Conservation (phyloP, 768 basidiomycete species). For the Tephrocybe sp. region DNA sequence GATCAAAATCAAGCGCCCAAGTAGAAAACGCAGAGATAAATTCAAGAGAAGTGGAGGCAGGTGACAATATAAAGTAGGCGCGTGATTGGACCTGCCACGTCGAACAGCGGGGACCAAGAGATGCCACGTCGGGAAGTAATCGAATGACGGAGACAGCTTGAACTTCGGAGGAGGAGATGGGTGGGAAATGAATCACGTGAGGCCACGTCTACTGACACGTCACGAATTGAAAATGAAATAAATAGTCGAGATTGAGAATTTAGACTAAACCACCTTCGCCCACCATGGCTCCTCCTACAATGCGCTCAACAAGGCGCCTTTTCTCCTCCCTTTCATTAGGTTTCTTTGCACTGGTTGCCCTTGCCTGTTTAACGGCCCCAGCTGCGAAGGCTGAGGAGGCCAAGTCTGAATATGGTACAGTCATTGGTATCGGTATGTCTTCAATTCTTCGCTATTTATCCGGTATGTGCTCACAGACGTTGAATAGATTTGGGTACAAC, state of each 20-base stretch:
- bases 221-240: conserved; percentile 26
- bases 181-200: conserved; percentile 26
- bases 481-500: conserved; percentile 86
- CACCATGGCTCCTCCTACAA: conserved; percentile 47
- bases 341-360: conserved; percentile 62
- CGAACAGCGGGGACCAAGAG: no score
- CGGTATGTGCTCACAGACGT: conserved; percentile 7
- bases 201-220: conserved; percentile 44
- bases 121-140: conserved; percentile 1
- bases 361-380: conserved; percentile 69
- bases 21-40: no score
- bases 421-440: conserved; percentile 84
- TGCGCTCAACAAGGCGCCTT: conserved; percentile 54
- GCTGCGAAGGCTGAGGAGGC: conserved; percentile 62
- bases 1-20: no score
- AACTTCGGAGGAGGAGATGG: neutral
- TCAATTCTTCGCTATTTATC: conserved; percentile 5
- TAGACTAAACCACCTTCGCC: conserved; percentile 25
- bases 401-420: conserved; percentile 81
- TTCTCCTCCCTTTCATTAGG: conserved; percentile 59
- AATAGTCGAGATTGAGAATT: conserved; percentile 23
- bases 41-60: no score
- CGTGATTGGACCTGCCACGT: neutral
- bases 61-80: no score
- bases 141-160: neutral